Base-by-base conservation (phyloP, 2,329 filamentous ascomycete genomes). In the Rhynchosporium secalis region DNA sequence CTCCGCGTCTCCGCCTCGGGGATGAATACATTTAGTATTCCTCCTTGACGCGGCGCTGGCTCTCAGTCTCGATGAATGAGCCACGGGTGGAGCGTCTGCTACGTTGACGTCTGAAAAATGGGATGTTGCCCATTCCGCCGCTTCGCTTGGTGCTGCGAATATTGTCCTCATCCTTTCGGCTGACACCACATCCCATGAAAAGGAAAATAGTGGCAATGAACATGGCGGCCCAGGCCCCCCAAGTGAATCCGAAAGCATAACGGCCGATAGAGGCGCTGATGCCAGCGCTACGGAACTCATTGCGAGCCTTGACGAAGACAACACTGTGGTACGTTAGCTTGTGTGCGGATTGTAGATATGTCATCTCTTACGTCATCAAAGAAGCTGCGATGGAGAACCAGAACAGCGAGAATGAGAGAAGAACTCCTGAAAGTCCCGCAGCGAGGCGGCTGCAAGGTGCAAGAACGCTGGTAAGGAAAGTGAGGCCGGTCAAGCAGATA, bases 191-290 rank as follows among this genome's bases (percentile, higher is more conserved):
- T 58, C 86, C 86, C 38, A 86, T 60, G 75, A 83, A 89, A 78
- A 92, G 91, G 62, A 92, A 77, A 36, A 91, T 68, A 3, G 83
- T 84, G 15, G 88, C 83, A 67, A 93, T 74, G 68, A 91, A 77
- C 70, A 91, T 83, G 59, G 83, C 82, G 9, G 83, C 84, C 76
- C 86, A 86, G 1, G 89, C 83, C 15, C 82, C 86, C 91, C 91
- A 95, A 66, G 86, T 86, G 78, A 92, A 94, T 49, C 84, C 91
- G 72, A 91, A 91, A 26, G 86, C 88, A 71, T 88, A 90, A 38
- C 71, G 72, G 58, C 91, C 91, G 43, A 95, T 74, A 10, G 73
- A 75, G 36, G 91, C 88, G 20, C 74, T 72, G 60, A 85, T 83
- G 64, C 81, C 82, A 60, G 76, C 80, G 41, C 72, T 71, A 41